Conservation (phyloP, 139 green algal species). For the Volvox africanus region DNA sequence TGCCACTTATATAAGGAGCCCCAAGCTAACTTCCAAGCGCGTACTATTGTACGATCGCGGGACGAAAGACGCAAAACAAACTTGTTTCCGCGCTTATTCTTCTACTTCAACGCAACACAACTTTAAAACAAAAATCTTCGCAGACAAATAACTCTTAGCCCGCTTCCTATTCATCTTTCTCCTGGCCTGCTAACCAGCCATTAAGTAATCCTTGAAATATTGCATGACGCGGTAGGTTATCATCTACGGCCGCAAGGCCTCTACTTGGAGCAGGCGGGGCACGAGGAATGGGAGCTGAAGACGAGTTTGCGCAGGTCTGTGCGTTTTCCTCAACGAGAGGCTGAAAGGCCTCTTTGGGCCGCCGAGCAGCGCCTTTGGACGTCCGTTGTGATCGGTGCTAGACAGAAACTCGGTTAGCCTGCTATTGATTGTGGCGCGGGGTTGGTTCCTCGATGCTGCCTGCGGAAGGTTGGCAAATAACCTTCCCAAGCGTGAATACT, state of each 20-base stretch:
- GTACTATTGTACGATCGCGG: too few relatives aligned
- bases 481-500: not conserved
- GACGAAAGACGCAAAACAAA: too few relatives aligned
- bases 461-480: not conserved
- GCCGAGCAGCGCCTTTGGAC: not conserved
- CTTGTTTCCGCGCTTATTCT: too few relatives aligned
- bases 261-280: not conserved
- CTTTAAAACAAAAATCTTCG: too few relatives aligned
- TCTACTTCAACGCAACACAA: too few relatives aligned
- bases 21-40: too few relatives aligned
- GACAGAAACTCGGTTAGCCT: too few relatives aligned
- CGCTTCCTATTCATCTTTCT: not conserved
- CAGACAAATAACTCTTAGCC: too few relatives aligned
- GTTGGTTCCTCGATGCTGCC: not conserved
- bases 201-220: not conserved
- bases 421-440: not conserved
- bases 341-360: not conserved
- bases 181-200: not conserved
- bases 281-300: conserved; percentile 5
- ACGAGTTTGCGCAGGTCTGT: conserved; percentile 31
- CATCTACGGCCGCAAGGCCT: not conserved
- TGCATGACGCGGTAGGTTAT: conserved; percentile 4
- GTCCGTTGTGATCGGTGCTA: too few relatives aligned
- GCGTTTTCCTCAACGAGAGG: not conserved
- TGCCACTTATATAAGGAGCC: too few relatives aligned